phyloP scores from a whole-genome alignment of 257 asterid species.

The Capsicum rhomboideum region DNA sequence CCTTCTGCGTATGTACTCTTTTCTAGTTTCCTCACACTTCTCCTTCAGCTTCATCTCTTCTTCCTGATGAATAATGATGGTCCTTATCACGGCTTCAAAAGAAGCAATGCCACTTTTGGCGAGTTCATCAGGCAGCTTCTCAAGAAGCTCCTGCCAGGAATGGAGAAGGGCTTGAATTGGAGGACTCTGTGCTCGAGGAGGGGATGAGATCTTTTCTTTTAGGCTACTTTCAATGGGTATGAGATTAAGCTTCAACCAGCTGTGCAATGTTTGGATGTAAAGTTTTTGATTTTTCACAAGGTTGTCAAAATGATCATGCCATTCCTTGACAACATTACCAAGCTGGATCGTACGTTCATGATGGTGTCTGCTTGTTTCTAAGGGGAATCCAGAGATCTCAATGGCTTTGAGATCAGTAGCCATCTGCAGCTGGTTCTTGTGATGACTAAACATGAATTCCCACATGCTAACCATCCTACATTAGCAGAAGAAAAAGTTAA shows the following conservation, averaged over 20 bases:
- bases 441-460: slow-evolving; percentile 71
- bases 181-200: slow-evolving; percentile 47
- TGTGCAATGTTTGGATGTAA: slow-evolving; percentile 52
- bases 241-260: slow-evolving; percentile 83
- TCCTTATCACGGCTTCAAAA: slow-evolving; percentile 71
- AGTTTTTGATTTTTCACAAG: slow-evolving; percentile 56
- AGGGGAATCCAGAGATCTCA: slow-evolving; percentile 48
- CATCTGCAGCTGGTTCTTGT: slow-evolving; percentile 51
- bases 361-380: slow-evolving; percentile 72
- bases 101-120: slow-evolving; percentile 75
- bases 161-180: slow-evolving; percentile 76
- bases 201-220: slow-evolving; percentile 63
- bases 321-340: slow-evolving; percentile 48
- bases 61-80: slow-evolving; percentile 67
- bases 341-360: slow-evolving; percentile 83
- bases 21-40: slow-evolving; percentile 69
- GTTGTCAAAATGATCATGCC: slow-evolving; percentile 75
- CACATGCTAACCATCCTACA: slow-evolving; percentile 93
- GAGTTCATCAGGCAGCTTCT: slow-evolving; percentile 88
- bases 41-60: slow-evolving; percentile 93
- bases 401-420: slow-evolving; percentile 65
- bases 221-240: slow-evolving; percentile 78
- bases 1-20: slow-evolving; percentile 62
- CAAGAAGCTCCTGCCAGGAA: slow-evolving; percentile 75
- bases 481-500: background rate